These are phyloP conservation scores for Penicillium samsonianum DNA, from an alignment of 495 filamentous ascomycete species.

Conservation along the genomic window DNA sequence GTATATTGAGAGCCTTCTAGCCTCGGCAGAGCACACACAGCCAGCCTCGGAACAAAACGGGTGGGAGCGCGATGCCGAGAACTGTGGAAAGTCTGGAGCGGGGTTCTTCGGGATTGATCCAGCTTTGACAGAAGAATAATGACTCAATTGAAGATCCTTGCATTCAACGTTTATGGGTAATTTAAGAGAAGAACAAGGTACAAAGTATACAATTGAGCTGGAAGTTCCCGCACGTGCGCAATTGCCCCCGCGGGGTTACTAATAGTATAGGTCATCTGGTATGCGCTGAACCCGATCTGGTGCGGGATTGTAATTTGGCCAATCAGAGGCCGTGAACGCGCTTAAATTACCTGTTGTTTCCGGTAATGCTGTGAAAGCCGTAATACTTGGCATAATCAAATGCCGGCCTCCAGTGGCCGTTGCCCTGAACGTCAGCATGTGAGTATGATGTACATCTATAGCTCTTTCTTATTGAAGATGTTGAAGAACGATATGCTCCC, in stretches of 20 bases:
- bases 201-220: constrained; percentile 1
- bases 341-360: not conserved
- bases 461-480: not conserved
- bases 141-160: not conserved
- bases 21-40: constrained; percentile 10
- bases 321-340: constrained; percentile 7
- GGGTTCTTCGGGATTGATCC: not conserved
- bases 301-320: constrained; percentile 5
- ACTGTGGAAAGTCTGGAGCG: constrained; percentile 8
- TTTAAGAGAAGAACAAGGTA: not conserved
- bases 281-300: constrained; percentile 15
- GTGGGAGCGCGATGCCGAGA: constrained; percentile 14
- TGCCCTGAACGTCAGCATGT: constrained; percentile 23
- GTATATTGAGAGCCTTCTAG: constrained; percentile 18
- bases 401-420: constrained; percentile 18
- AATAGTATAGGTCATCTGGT: not conserved
- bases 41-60: constrained; percentile 31
- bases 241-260: constrained; percentile 20
- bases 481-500: not conserved
- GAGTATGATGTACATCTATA: constrained; percentile 2
- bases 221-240: constrained; percentile 24
- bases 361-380: not conserved
- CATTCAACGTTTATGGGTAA: not conserved
- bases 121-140: not conserved
- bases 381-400: constrained; percentile 7